Base-by-base conservation (phyloP, 2,329 filamentous ascomycete species). In the Penicillium sp. region DNA sequence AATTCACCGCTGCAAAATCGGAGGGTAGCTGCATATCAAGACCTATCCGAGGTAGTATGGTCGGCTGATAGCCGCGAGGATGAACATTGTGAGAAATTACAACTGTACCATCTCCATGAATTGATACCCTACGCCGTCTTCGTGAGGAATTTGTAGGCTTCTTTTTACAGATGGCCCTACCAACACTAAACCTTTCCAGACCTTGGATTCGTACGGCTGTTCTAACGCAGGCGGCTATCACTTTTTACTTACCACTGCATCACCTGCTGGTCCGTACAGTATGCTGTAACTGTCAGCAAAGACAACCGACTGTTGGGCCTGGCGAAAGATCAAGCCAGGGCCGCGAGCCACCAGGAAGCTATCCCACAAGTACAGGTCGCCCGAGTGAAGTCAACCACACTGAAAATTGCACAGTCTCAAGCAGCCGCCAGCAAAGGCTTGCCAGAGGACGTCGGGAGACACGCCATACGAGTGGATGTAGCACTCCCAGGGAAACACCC, bases 371-470 rank as follows among this genome's bases (percentile, higher is more conserved):
- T 9, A 58, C 44, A 57, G 38, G 17, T 55, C 38, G 28, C 59
- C 28, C 49, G 57, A 45, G 61, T 61, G 26, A 61, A 59, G 50
- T 62, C 53, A 44, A 65, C 7, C 57, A 44, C 55, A 16, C 55
- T 64, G 12, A n/a, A 61, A 61, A 59, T 60, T 33, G 61, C 56
- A 54, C 56, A 43, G 52, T 50, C 50, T 41, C 53, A 66, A 54
- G 40, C 25, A 55, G 38, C 44, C 35, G 26, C 47, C 47, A 55
- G 44, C 30, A 59, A 59, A 55, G 55, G 37, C 31, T 49, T 63
- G 26, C 59, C 55, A 52, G 56, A 59, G 48, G 59, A 60, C 14
- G 53, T 66, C 31, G 59, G 60, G 43, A 62, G 53, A 60, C 55
- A 62, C 31, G 22, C 36, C n/a, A 56, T 56, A 58, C 43, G 55